Percentiles rank a stretch among this genome's conserved stretches.
phyloP scores from a whole-genome alignment of 805 yeast species.

The Alloascoidea hylecoeti region DNA sequence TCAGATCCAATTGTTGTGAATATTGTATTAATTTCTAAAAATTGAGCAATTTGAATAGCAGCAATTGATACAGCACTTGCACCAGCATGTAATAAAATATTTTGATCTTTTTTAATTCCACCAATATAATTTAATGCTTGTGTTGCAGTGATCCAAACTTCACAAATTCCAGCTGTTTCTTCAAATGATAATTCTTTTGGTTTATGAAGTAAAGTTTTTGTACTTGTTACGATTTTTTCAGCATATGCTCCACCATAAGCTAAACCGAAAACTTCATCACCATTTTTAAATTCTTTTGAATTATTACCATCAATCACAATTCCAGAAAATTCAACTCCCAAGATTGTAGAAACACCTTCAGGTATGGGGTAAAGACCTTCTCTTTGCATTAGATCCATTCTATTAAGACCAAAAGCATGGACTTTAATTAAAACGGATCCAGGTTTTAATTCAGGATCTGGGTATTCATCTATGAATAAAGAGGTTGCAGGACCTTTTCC shows the following conservation, averaged over 20 bases:
- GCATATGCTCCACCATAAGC: slow-evolving; percentile 23
- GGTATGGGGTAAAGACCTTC: slow-evolving; percentile 17
- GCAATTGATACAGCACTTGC: slow-evolving; percentile 20
- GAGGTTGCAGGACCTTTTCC: slow-evolving; percentile 15
- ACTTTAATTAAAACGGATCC: slow-evolving; percentile 18
- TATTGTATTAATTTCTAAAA: slow-evolving; percentile 18
- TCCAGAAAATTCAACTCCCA: slow-evolving; percentile 25
- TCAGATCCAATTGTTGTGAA: slow-evolving; percentile 18
- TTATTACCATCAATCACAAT: slow-evolving; percentile 9
- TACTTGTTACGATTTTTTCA: slow-evolving; percentile 16
- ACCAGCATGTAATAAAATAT: slow-evolving; percentile 20
- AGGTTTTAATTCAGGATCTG: slow-evolving; percentile 10
- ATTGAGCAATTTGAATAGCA: slow-evolving; percentile 21
- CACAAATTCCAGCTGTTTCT: slow-evolving; percentile 19
- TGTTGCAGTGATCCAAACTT: slow-evolving; percentile 21
- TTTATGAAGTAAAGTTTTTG: slow-evolving; percentile 10
- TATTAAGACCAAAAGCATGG: slow-evolving; percentile 18
- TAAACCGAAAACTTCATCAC: slow-evolving; percentile 22
- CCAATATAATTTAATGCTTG: slow-evolving; percentile 16
- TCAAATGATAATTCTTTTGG: slow-evolving; percentile 12
- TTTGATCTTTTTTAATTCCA: slow-evolving; percentile 13
- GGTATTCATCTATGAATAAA: slow-evolving; percentile 11
- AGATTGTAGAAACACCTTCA: slow-evolving; percentile 13
- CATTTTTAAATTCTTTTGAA: slow-evolving; percentile 11
- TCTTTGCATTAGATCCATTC: slow-evolving; percentile 19